phyloP scores from a whole-genome alignment of 208 protist genomes.

The Perkinsela sp. region DNA sequence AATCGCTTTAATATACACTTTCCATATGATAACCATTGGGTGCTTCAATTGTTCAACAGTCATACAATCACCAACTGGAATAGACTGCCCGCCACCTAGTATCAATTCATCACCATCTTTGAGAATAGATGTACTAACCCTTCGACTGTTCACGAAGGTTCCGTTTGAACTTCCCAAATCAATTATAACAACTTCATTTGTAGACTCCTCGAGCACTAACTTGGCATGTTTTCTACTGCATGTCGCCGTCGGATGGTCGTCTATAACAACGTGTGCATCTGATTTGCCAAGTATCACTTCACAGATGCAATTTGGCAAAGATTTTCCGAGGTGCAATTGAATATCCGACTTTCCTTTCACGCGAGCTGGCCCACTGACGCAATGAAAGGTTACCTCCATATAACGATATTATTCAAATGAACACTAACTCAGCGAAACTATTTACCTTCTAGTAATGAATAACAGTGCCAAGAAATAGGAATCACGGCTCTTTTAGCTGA shows the following conservation, averaged over 20 bases:
- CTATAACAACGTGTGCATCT: not conserved
- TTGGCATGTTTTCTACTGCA: not conserved
- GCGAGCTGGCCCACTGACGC: too few species aligned
- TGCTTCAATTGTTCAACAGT: not conserved
- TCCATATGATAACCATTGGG: not conserved
- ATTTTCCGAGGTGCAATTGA: too few species aligned
- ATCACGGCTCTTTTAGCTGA: constrained; percentile 30
- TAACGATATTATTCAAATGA: too few species aligned
- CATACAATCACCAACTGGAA: not conserved
- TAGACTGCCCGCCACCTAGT: not conserved
- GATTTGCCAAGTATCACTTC: not conserved
- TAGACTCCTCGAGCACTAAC: not conserved
- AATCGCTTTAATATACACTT: not conserved
- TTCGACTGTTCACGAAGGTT: not conserved
- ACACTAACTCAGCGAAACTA: too few species aligned
- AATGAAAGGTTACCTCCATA: too few species aligned
- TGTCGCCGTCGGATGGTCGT: not conserved
- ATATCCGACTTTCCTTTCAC: too few species aligned
- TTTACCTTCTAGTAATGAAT: too few species aligned
- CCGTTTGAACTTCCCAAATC: not conserved
- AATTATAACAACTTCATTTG: not conserved
- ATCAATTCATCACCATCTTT: not conserved
- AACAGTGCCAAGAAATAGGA: too few species aligned
- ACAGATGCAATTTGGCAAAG: not conserved
- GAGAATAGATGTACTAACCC: not conserved